Evolutionary conservation across 345 rosid species (phyloP).

Genomic region (Xanthoceras sorbifolium): DNA sequence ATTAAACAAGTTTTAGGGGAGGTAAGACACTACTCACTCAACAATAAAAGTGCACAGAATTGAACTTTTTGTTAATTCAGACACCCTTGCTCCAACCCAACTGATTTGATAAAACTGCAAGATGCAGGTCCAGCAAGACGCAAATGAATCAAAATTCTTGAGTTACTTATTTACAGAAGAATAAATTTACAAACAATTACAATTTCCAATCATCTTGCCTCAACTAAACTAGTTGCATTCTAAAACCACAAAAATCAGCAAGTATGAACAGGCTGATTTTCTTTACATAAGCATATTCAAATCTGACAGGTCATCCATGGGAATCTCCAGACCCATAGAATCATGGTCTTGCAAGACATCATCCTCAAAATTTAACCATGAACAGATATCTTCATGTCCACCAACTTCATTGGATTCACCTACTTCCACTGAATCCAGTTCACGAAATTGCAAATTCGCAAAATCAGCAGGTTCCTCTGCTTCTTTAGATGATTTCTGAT

Average conservation of each 20-base stretch:
- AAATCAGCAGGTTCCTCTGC: slow-evolving; percentile 53
- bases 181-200: slow-evolving; percentile 17
- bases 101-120: no score
- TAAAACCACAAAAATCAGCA: not conserved
- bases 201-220: not conserved
- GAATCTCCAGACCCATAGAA: slow-evolving; percentile 76
- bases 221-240: not conserved
- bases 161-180: slow-evolving; percentile 3
- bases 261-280: not conserved
- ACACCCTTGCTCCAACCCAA: no score
- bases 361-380: slow-evolving; percentile 62
- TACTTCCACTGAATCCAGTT: slow-evolving; percentile 54
- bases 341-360: slow-evolving; percentile 80
- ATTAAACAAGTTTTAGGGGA: no score
- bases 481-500: slow-evolving; percentile 35
- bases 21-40: no score
- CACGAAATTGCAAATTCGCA: slow-evolving; percentile 48
- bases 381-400: slow-evolving; percentile 56
- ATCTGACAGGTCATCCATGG: slow-evolving; percentile 87
- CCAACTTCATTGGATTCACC: slow-evolving; percentile 34
- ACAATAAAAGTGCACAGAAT: no score
- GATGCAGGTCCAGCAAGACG: no score
- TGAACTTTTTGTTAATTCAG: no score
- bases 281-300: slow-evolving; percentile 42
- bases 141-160: no score